Percentiles rank a stretch among this genome's conserved stretches.
phyloP scores from a whole-genome alignment of 495 filamentous ascomycete genomes.

The Talaromyces borbonicus region DNA sequence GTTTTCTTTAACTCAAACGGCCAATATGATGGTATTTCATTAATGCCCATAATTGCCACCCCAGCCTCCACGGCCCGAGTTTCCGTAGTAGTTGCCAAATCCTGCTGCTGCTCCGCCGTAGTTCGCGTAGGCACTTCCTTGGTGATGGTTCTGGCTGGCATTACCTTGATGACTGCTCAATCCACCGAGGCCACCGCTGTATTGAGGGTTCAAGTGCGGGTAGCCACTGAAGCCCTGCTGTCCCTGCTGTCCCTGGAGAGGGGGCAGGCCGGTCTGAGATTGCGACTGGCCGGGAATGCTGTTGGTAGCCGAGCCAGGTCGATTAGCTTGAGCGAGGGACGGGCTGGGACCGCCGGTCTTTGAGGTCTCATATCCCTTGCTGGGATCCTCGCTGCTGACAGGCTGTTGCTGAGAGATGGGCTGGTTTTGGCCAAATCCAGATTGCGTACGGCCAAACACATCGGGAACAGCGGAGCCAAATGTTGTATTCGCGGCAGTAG shows the following conservation, averaged over 20 bases:
- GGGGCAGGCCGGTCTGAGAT: slow-evolving; percentile 53
- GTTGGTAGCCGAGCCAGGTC: slow-evolving; percentile 80
- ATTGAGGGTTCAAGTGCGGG: slow-evolving; percentile 65
- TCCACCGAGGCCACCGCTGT: slow-evolving; percentile 58
- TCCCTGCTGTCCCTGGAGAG: slow-evolving; percentile 57
- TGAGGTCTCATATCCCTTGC: slow-evolving; percentile 68
- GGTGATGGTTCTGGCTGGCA: slow-evolving; percentile 52
- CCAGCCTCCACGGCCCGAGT: slow-evolving; percentile 52
- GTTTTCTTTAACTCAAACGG: not conserved
- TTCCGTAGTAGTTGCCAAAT: slow-evolving; percentile 45
- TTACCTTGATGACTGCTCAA: slow-evolving; percentile 56
- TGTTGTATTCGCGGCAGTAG: slow-evolving; percentile 45
- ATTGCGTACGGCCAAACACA: slow-evolving; percentile 61
- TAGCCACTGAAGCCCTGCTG: slow-evolving; percentile 59
- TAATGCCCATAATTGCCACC: slow-evolving; percentile 54
- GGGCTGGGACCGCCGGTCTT: slow-evolving; percentile 77
- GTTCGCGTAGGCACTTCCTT: slow-evolving; percentile 39
- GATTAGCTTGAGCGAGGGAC: slow-evolving; percentile 64
- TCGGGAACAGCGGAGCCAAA: slow-evolving; percentile 68
- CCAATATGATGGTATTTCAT: slow-evolving; percentile 15
- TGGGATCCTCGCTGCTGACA: slow-evolving; percentile 52
- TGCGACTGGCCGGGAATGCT: slow-evolving; percentile 52
- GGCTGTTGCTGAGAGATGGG: slow-evolving; percentile 54
- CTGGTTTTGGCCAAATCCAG: slow-evolving; percentile 59
- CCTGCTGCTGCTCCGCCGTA: slow-evolving; percentile 42